These are phyloP conservation scores for Triticum turgidum DNA, from an alignment of 176 grass and related monocot genomes.

Conservation along the genomic window DNA sequence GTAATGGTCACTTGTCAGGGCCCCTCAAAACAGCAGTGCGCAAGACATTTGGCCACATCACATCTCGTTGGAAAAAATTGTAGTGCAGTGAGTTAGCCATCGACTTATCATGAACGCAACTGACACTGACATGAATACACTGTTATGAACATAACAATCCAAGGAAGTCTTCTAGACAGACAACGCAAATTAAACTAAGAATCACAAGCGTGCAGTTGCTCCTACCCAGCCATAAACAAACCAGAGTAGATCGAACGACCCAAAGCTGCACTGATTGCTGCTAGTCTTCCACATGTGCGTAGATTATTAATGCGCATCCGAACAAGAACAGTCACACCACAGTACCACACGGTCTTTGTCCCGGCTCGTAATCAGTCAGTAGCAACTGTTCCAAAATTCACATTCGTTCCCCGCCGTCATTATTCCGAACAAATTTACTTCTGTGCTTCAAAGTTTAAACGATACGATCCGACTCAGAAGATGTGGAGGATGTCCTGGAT, in stretches of 20 bases:
- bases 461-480: constrained; percentile 34
- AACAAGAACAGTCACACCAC: not conserved
- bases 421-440: not conserved
- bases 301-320: not conserved
- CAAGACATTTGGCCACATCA: too few species aligned
- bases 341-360: not conserved
- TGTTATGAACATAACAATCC: too few species aligned
- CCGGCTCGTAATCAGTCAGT: not conserved
- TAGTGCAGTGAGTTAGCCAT: too few species aligned
- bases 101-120: too few species aligned
- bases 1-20: too few species aligned
- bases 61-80: too few species aligned
- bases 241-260: not conserved
- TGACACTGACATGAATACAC: not conserved
- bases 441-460: too few species aligned
- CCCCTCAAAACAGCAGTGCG: too few species aligned
- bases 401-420: not conserved
- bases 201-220: not conserved
- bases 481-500: constrained; percentile 53
- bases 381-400: not conserved
- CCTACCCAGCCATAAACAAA: not conserved
- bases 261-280: not conserved
- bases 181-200: not conserved
- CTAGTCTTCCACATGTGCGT: not conserved
- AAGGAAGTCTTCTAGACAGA: not conserved